Evolutionary conservation across 768 basidiomycete genomes (phyloP), one percentile per base, ranked within the genome.

Genomic region (Mycena capillaripes): DNA sequence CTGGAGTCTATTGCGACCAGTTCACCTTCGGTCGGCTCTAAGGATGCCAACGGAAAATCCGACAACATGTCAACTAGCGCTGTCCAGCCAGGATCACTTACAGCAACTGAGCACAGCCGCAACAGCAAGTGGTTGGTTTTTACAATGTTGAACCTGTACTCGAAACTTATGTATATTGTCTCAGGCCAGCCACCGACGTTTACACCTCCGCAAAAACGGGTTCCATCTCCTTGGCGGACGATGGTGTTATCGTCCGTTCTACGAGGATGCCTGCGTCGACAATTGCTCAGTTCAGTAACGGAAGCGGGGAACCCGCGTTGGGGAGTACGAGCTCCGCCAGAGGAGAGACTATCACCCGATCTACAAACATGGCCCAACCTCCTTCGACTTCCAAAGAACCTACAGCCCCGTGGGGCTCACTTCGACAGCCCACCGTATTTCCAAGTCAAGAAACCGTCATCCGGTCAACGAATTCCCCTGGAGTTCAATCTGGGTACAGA

Each of bases 1-100:
- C 32, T 71, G 38, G 63, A 71, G 34, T 36, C 57, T 53, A 53
- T 71, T 19, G 29, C 27, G 2, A 71, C 63, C 27, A 58, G 44
- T 27, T 21, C 23, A 7, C 38, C 66, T 4, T 16, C 36, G 27
- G 2, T 23, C 12, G 36, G 6, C 6, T 2, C 56, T 5, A 25
- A 38, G 6, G 34, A 36, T 50, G 25, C 36, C 11, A 25, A 34
- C 6, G 32, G 30, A n/a, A 56, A n/a, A n/a, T 8, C 21, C 30
- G 21, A 19, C 21, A n/a, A 30, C 7, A 2, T 36, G n/a, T 21
- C 32, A 17, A 21, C 30, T 19, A 19, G 11, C 14, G 27, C 30
- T 30, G 27, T 16, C 12, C 16, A 42, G 9, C 17, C 17, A 19
- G 17, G 6, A 42, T 7, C 42, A 4, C 42, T 16, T 4, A 42